Evolutionary conservation across 345 rosid genomes (phyloP).

Genomic region (Abelmoschus esculentus): DNA sequence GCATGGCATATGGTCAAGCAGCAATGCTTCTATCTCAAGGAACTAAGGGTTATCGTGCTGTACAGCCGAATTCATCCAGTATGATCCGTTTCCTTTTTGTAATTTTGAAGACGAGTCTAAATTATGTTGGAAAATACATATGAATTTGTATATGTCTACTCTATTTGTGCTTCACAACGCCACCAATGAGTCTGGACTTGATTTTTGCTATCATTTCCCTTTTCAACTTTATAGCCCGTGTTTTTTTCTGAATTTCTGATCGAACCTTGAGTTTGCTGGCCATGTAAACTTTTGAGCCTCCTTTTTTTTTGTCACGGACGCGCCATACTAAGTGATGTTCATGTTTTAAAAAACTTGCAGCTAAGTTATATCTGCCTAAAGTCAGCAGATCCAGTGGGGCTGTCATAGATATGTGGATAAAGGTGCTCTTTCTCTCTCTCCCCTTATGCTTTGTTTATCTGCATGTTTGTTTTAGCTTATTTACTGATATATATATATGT

Average conservation of each 20-base stretch:
- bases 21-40: slow-evolving; percentile 90
- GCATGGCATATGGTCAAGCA: slow-evolving; percentile 92
- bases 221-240: not conserved
- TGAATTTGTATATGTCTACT: no score
- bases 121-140: not conserved
- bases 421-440: slow-evolving; percentile 33
- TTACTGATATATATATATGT: not conserved
- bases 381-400: slow-evolving; percentile 68
- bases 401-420: slow-evolving; percentile 79
- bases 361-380: slow-evolving; percentile 68
- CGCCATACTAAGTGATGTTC: not conserved
- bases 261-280: no score
- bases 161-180: not conserved
- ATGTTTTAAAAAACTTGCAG: slow-evolving; percentile 36
- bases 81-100: slow-evolving; percentile 22
- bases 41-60: slow-evolving; percentile 67
- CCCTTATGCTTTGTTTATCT: not conserved
- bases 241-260: no score
- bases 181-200: not conserved
- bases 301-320: not conserved
- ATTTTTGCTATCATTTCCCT: not conserved
- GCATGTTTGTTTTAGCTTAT: slow-evolving; percentile 6
- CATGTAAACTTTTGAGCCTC: not conserved
- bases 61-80: slow-evolving; percentile 78
- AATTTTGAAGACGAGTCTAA: not conserved